phyloP scores from a whole-genome alignment of 2,329 filamentous ascomycete species.

The Lanzia echinophila region DNA sequence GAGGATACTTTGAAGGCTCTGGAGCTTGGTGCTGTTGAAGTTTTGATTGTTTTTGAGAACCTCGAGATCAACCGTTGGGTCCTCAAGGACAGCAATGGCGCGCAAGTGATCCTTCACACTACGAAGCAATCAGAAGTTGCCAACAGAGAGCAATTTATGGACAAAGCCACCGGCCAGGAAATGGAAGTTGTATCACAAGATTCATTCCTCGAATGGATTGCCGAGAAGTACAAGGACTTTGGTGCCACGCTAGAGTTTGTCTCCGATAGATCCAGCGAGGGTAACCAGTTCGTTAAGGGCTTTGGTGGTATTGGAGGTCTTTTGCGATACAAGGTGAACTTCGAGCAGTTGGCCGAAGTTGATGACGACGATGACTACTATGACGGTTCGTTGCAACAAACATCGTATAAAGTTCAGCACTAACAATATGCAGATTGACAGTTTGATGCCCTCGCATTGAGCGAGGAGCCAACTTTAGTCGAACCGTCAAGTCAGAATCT shows the following conservation, averaged over 20 bases:
- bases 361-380: constrained; percentile 93
- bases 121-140: constrained; percentile 74
- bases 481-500: constrained; percentile 36
- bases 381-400: constrained; percentile 46
- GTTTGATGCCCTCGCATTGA: constrained; percentile 75
- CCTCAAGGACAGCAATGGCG: constrained; percentile 70
- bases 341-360: constrained; percentile 92
- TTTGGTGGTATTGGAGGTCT: constrained; percentile 98
- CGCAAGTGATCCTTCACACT: constrained; percentile 73
- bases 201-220: constrained; percentile 98
- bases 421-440: constrained; percentile 63
- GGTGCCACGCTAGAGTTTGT: constrained; percentile 95
- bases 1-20: constrained; percentile 96
- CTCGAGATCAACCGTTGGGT: constrained; percentile 89
- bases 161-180: constrained; percentile 91
- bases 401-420: constrained; percentile 9
- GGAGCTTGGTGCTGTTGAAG: constrained; percentile 92
- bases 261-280: constrained; percentile 93
- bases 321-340: constrained; percentile 99
- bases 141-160: constrained; percentile 80
- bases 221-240: constrained; percentile 97
- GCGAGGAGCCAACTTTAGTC: constrained; percentile 78
- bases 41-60: constrained; percentile 94
- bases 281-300: constrained; percentile 99
- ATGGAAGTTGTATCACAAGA: constrained; percentile 88